These are phyloP conservation scores for Dichotomocladium elegans DNA, from an alignment of 371 early-diverging fungal genomes.

Conservation along the genomic window DNA sequence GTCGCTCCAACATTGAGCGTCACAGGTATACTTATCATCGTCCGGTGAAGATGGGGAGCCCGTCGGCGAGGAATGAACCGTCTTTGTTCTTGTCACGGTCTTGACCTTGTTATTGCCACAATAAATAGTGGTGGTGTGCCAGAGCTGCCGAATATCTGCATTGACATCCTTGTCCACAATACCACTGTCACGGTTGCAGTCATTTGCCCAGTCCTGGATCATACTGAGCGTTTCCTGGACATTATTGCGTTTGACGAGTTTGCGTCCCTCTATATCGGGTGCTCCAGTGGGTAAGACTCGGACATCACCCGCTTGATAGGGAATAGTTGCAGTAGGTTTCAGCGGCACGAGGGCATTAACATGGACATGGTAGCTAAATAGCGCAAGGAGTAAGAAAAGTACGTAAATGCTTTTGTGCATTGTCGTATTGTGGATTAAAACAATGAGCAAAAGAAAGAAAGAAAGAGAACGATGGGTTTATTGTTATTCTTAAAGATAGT, in stretches of 20 bases:
- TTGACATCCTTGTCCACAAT: background rate
- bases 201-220: slow-evolving; percentile 29
- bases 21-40: slow-evolving; percentile 13
- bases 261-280: background rate
- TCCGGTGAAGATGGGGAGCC: slow-evolving; percentile 6
- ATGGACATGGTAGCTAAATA: background rate
- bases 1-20: slow-evolving; percentile 36
- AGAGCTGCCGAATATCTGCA: slow-evolving; percentile 13
- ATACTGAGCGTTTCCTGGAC: slow-evolving; percentile 20
- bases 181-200: slow-evolving; percentile 17
- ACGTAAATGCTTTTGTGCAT: background rate
- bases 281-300: background rate
- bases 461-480: no score
- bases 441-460: background rate
- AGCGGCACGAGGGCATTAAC: background rate
- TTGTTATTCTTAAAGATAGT: no score
- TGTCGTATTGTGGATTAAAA: background rate
- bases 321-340: background rate
- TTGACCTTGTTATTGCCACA: slow-evolving; percentile 30
- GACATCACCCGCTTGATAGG: background rate
- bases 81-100: slow-evolving; percentile 33
- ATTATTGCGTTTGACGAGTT: slow-evolving; percentile 20
- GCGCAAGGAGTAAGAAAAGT: background rate
- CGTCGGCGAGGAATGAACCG: slow-evolving; percentile 10
- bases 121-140: slow-evolving; percentile 34